Base-by-base conservation (phyloP, 768 basidiomycete genomes). In the Sporobolomyces phaffii region DNA sequence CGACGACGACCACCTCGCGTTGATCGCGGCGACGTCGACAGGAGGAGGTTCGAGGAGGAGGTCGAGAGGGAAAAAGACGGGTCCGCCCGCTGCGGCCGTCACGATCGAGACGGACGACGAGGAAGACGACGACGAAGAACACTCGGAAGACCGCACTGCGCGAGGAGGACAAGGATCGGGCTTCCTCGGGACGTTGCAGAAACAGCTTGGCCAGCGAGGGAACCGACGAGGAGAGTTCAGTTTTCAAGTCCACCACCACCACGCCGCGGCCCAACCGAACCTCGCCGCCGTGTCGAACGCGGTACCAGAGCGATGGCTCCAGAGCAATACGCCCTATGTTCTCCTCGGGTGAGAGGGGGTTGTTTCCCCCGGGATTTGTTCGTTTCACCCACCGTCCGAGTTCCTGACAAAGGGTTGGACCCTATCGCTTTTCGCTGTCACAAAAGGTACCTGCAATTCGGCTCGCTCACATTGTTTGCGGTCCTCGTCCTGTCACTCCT, bases 381-480 rank as follows among this genome's bases (percentile, higher is more conserved):
- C n/a, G n/a, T n/a, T n/a, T n/a, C n/a, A n/a, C n/a, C n/a, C n/a
- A n/a, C n/a, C 53, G 57, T 47, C 64, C 44, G 10, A 13, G 34
- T 31, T 33, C 15, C 43, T 29, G 40, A n/a, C 34, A 9, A n/a
- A 10, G 20, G 51, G 22, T 33, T 48, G 17, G 17, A 9, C 10
- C 9, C 38, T 9, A 38, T 3, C 62, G 45, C 40, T 26, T 43
- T 5, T 20, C 20, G 18, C 5, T 9, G 8, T 41, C 34, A 29
- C 15, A 68, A 89, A 44, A 71, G 90, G 68, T 98, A 98, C 78
- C 80, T 94, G 26, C 94, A 98, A 76, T 90, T 98, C 79, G 85
- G 89, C 78, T 96, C 96, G 81, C 96, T 97, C 78, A 79, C 89
- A 28, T 86, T 88, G 9, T 83, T 97, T 41, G 85, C 91, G 52